These are phyloP conservation scores for Kokia cookei DNA, from an alignment of 441 rosid species.

Conservation along the genomic window DNA sequence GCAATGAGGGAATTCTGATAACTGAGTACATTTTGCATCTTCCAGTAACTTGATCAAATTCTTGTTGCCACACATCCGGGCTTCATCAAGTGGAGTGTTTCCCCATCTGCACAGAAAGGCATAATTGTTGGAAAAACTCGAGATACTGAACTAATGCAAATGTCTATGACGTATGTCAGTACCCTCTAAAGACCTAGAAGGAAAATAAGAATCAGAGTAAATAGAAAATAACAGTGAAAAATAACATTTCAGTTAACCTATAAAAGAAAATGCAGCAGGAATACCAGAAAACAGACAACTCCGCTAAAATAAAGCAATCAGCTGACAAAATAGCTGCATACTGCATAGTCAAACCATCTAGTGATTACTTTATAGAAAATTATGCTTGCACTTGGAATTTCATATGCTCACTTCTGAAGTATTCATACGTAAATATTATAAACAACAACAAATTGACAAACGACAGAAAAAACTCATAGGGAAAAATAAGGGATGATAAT, in stretches of 20 bases:
- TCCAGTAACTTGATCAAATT: conserved; percentile 72
- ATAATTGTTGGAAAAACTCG: neutral
- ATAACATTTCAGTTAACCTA: too few relatives aligned
- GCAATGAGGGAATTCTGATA: conserved; percentile 28
- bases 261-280: neutral
- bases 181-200: neutral
- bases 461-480: neutral
- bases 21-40: conserved; percentile 48
- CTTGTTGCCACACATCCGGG: conserved; percentile 67
- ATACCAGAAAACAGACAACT: too few relatives aligned
- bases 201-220: neutral
- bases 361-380: neutral
- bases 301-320: neutral
- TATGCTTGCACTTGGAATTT: neutral
- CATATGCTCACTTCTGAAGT: neutral
- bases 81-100: conserved; percentile 75
- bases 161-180: neutral
- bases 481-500: neutral
- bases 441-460: neutral
- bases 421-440: neutral
- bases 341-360: neutral
- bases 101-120: conserved; percentile 59
- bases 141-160: neutral
- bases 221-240: too few relatives aligned
- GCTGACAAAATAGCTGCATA: neutral